Evolutionary conservation across 176 grass and related monocot genomes (phyloP).

Genomic region (Carex kokanica): DNA sequence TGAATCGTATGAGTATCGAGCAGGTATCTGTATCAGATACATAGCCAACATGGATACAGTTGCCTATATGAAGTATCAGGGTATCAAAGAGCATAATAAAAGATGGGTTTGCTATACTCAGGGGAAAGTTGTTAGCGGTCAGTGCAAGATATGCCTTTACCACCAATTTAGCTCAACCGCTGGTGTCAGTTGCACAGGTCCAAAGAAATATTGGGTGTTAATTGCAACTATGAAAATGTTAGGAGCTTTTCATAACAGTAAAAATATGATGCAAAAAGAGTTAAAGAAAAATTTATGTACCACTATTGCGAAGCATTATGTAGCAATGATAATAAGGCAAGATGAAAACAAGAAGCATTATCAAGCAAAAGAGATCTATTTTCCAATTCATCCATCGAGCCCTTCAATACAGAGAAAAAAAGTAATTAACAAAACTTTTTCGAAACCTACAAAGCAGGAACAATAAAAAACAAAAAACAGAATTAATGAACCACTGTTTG

Average conservation of each 20-base stretch:
- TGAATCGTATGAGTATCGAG: background rate
- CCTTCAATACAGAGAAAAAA: conserved; percentile 28
- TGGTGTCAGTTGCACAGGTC: background rate
- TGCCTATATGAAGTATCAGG: background rate
- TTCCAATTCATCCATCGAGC: conserved; percentile 98
- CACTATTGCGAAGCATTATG: conserved; percentile 82
- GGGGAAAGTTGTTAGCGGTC: background rate
- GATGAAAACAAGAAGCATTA: conserved; percentile 84
- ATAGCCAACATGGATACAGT: background rate
- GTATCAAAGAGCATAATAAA: background rate
- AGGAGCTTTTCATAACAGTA: background rate
- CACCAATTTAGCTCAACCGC: background rate
- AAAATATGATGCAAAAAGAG: background rate
- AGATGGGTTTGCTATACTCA: background rate
- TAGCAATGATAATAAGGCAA: conserved; percentile 98
- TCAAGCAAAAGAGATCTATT: conserved; percentile 95
- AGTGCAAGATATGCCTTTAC: background rate
- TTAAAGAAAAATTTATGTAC: conserved; percentile 11
- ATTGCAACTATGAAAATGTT: background rate
- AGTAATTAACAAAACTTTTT: background rate
- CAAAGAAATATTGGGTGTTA: background rate
- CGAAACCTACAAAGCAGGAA: background rate
- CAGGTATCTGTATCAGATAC: background rate
- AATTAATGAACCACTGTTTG: background rate
- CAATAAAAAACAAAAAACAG: background rate